A percentile compares a stretch with the other conserved stretches of the same genome.
Evolutionary conservation across 2,329 filamentous ascomycete species (phyloP).

Genomic region (Calcarisporium arbuscula): DNA sequence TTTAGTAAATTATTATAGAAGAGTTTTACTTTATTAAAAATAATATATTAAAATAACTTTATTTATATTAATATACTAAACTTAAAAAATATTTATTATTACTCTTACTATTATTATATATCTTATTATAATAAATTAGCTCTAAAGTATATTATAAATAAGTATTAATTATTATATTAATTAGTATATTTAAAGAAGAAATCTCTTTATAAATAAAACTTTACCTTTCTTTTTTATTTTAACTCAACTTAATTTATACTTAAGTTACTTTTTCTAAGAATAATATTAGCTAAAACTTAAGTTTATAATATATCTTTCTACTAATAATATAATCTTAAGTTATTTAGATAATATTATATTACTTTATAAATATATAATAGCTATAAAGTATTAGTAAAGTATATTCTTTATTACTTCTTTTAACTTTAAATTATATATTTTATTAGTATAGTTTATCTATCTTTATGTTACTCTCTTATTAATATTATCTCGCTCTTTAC

Average conservation of each 20-base stretch:
- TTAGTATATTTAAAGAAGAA: not conserved
- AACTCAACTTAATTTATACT: not conserved
- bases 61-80: not conserved
- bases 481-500: too few relatives aligned
- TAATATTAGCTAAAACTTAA: not conserved
- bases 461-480: not conserved
- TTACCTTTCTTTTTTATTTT: not conserved
- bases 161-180: not conserved
- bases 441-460: not conserved
- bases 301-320: not conserved
- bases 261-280: not conserved
- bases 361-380: not conserved
- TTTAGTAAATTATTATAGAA: not conserved
- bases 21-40: not conserved
- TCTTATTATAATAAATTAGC: not conserved
- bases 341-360: too few relatives aligned
- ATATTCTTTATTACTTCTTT: not conserved
- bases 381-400: not conserved
- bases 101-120: not conserved
- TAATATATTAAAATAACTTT: not conserved
- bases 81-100: not conserved
- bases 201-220: not conserved
- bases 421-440: not conserved
- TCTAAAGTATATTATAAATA: not conserved
- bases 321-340: not conserved